Conservation (phyloP, 176 grass and related monocot genomes). For the Carex pumila region DNA sequence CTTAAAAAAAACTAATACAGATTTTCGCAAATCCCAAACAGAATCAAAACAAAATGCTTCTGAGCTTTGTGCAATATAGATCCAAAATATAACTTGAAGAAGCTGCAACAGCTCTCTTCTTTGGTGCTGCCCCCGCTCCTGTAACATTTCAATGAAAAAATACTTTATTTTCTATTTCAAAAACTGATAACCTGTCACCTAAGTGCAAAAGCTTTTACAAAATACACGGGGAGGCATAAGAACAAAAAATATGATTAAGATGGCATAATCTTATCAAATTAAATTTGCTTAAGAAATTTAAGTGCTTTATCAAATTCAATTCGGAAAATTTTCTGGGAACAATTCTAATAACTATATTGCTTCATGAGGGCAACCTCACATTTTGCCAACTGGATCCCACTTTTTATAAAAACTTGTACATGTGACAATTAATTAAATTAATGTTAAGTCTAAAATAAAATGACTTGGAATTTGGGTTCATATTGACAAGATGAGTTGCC, state of each 20-base stretch:
- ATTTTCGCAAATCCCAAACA: constrained; percentile 3
- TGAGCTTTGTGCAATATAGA: not conserved
- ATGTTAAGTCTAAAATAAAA: too few relatives aligned
- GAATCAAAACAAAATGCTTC: constrained; percentile 17
- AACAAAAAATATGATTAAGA: not conserved
- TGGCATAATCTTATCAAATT: too few relatives aligned
- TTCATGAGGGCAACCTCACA: not conserved
- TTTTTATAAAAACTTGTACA: too few relatives aligned
- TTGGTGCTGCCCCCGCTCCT: constrained; percentile 58
- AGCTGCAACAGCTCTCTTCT: constrained; percentile 50
- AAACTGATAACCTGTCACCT: not conserved
- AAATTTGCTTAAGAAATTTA: not conserved
- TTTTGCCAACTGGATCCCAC: too few relatives aligned
- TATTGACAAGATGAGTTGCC: not conserved
- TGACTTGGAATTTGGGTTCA: too few relatives aligned
- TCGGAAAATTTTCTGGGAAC: not conserved
- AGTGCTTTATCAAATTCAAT: not conserved
- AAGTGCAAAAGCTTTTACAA: not conserved
- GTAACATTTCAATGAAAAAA: not conserved
- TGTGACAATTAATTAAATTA: not conserved
- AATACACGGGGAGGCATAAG: not conserved
- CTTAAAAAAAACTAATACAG: constrained; percentile 2
- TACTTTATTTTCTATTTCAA: not conserved
- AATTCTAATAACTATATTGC: not conserved
- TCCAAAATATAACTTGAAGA: constrained; percentile 5